A percentile compares a stretch with the other conserved stretches of the same genome.
Conservation (phyloP, 148 eudicot species). For the Linanthus parryae region DNA sequence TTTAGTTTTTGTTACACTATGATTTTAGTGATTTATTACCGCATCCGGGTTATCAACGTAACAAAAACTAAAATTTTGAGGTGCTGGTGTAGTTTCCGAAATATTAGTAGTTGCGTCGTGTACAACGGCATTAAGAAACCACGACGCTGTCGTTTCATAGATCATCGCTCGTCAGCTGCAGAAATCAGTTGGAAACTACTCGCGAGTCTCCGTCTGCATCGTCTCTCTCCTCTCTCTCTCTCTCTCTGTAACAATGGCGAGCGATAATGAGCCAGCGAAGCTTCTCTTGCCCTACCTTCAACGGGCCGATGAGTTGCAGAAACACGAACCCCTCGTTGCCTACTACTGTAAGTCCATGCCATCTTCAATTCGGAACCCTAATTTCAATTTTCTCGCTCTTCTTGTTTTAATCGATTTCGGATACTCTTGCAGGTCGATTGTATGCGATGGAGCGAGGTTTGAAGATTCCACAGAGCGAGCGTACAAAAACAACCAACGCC, state of each 20-base stretch:
- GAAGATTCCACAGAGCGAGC: constrained; percentile 67
- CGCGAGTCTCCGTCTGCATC: too few species aligned
- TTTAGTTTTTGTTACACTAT: too few species aligned
- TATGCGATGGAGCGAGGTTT: constrained; percentile 97
- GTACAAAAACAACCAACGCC: constrained; percentile 75
- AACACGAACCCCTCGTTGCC: constrained; percentile 96
- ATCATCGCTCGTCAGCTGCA: too few species aligned
- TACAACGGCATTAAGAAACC: too few species aligned
- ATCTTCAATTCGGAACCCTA: neutral
- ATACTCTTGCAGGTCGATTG: constrained; percentile 64
- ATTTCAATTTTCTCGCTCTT: neutral
- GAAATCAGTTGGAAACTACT: too few species aligned
- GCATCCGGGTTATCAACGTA: too few species aligned
- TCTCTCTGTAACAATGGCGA: constrained; percentile 51
- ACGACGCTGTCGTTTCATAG: too few species aligned
- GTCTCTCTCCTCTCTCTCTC: too few species aligned
- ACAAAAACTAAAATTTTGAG: too few species aligned
- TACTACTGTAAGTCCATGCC: constrained; percentile 91
- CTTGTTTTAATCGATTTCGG: neutral
- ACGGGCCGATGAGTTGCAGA: constrained; percentile 96
- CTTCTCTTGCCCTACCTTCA: constrained; percentile 87
- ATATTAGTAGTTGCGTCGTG: too few species aligned
- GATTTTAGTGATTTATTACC: too few species aligned
- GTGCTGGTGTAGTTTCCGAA: too few species aligned
- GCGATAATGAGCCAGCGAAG: constrained; percentile 87